A percentile compares a stretch with the other conserved stretches of the same genome.
Evolutionary conservation across 1,284 basidiomycete genomes (phyloP).

Genomic region (Xanthoconium separans): DNA sequence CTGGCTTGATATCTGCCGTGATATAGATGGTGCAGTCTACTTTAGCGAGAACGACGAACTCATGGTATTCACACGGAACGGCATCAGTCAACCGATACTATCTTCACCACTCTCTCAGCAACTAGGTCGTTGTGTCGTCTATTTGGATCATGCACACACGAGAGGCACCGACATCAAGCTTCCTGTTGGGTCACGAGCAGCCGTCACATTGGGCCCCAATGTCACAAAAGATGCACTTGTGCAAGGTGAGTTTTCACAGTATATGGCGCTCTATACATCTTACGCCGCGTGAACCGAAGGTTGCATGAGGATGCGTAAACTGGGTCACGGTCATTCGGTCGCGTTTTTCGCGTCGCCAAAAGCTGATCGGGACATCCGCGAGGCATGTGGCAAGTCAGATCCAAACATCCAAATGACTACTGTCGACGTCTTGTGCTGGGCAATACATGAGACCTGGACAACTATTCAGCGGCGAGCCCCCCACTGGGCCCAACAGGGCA

Average conservation of each 20-base stretch:
- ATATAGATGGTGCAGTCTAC: background rate
- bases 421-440: background rate
- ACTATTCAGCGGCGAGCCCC: background rate
- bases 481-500: background rate
- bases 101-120: background rate
- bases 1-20: background rate
- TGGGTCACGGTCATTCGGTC: background rate
- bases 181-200: background rate
- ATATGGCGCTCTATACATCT: background rate
- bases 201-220: background rate
- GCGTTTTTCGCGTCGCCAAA: conserved; percentile 1
- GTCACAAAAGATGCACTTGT: background rate
- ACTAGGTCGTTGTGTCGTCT: background rate
- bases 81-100: background rate
- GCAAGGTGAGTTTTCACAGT: background rate
- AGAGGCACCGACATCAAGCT: background rate
- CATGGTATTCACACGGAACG: background rate
- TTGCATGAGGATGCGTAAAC: conserved; percentile 5
- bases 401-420: background rate
- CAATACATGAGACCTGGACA: background rate
- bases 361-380: background rate
- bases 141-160: background rate
- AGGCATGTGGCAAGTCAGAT: background rate
- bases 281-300: background rate
- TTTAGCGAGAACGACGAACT: background rate